A percentile compares a stretch with the other conserved stretches of the same genome.
phyloP scores from a whole-genome alignment of 371 early-diverging fungal species.

The Phascolomyces articulosus region DNA sequence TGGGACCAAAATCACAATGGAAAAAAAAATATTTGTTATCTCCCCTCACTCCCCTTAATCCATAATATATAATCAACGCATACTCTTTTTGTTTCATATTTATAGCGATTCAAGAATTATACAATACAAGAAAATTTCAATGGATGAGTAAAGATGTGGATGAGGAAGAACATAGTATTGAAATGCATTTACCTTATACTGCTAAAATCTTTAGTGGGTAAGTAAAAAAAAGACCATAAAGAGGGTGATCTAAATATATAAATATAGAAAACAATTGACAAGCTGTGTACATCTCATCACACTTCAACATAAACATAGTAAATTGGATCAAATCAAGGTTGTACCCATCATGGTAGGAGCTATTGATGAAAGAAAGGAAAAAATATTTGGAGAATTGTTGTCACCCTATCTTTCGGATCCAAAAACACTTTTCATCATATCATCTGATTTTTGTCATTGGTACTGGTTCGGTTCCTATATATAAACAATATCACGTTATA shows the following conservation, averaged over 20 bases:
- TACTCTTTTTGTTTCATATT: no score
- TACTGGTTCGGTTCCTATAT: slow-evolving; percentile 22
- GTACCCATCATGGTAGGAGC: slow-evolving; percentile 91
- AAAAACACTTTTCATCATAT: slow-evolving; percentile 82
- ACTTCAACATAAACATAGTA: slow-evolving; percentile 22
- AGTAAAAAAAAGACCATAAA: not conserved
- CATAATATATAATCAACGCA: no score
- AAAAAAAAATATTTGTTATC: no score
- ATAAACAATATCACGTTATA: not conserved
- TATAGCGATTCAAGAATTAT: slow-evolving; percentile 61
- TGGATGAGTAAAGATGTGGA: slow-evolving; percentile 69
- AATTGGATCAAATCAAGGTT: slow-evolving; percentile 61
- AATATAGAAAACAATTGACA: not conserved
- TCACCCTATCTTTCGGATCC: slow-evolving; percentile 73
- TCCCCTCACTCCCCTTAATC: no score
- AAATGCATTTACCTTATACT: slow-evolving; percentile 93
- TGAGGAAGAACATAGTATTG: slow-evolving; percentile 94
- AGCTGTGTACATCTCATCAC: no score
- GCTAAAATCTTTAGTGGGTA: slow-evolving; percentile 77
- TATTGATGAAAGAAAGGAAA: slow-evolving; percentile 58
- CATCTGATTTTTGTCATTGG: slow-evolving; percentile 98
- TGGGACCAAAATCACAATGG: no score
- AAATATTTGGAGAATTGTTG: slow-evolving; percentile 66
- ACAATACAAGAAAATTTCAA: slow-evolving; percentile 66
- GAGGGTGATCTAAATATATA: not conserved